Evolutionary conservation across 345 rosid species (phyloP), one percentile per base, ranked within the genome.

Genomic region (Eutrema heterophyllum): DNA sequence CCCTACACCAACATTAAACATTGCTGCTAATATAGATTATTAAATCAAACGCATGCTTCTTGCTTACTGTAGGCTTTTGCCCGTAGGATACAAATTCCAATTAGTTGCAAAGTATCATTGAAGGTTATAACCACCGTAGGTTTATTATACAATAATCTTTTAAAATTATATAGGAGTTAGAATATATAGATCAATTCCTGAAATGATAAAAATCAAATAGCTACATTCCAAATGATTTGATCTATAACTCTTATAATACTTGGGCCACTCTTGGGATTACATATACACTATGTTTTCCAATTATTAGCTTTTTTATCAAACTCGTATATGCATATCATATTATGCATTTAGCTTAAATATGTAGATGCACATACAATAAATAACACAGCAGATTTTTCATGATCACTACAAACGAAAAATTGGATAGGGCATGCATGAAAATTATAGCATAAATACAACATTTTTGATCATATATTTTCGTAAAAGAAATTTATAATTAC

Each of bases 31-130:
- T n/a, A 8, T 51, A 15, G 49, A 51, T 11, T 39, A 67, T 67
- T 24, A 2, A 45, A 70, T 45, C 57, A 76, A 29, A 76, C 80
- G 80, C 80, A 70, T 70, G 80, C 80, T 45, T 64, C 27, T 63
- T 51, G 57, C 38, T 63, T 10, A 50, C 21, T 24, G 5, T 67
- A 75, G 73, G 79, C 73, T 68, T 74, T 75, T 68, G 18, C 39
- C 24, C 55, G 59, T 75, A 61, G 79, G 69, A 18, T 52, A 43
- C 79, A 68, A 60, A 67, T 39, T 57, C 78, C 78, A 39, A 57
- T 48, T 66, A 46, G 72, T 74, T 66, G 67, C 33, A 29, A 49
- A 74, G 54, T 58, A 50, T 58, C 26, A 30, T 30, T 57, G 45
- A 32, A 32, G 73, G 24, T 66, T 32, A 50, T 74, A 24, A 59